Evolutionary conservation across 345 rosid species (phyloP).

Genomic region (Erodium maritimum): DNA sequence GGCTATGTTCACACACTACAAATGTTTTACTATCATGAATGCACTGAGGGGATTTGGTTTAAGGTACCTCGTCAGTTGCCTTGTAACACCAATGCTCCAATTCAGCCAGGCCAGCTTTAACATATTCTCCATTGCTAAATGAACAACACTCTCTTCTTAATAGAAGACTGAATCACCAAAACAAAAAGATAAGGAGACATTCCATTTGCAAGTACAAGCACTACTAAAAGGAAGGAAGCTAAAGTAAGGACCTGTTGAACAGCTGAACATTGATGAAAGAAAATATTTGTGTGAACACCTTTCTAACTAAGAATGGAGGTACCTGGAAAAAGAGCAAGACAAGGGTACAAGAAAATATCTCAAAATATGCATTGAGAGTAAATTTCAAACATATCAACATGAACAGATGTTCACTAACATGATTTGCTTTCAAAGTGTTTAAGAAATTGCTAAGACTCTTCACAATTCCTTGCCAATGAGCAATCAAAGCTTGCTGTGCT

Average conservation of each 20-base stretch:
- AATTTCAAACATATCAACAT: no score
- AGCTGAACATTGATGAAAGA: slow-evolving; percentile 95
- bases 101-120: slow-evolving; percentile 85
- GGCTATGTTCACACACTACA: no score
- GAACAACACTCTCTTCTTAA: slow-evolving; percentile 91
- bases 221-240: not conserved
- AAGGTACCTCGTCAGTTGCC: slow-evolving; percentile 82
- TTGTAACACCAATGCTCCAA: slow-evolving; percentile 91
- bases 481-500: slow-evolving; percentile 83
- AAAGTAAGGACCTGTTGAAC: slow-evolving; percentile 69
- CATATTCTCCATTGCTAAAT: slow-evolving; percentile 91
- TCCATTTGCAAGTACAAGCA: not conserved
- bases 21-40: no score
- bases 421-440: slow-evolving; percentile 58
- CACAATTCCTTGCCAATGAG: slow-evolving; percentile 96
- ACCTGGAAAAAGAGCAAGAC: slow-evolving; percentile 34
- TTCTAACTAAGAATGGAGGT: slow-evolving; percentile 86
- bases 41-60: no score
- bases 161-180: slow-evolving; percentile 40
- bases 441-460: slow-evolving; percentile 88
- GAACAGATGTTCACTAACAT: slow-evolving; percentile 28
- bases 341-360: not conserved
- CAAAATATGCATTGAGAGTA: not conserved
- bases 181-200: not conserved
- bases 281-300: slow-evolving; percentile 89